Conservation (phyloP, 208 protist species). For the Giardia duodenalis region DNA sequence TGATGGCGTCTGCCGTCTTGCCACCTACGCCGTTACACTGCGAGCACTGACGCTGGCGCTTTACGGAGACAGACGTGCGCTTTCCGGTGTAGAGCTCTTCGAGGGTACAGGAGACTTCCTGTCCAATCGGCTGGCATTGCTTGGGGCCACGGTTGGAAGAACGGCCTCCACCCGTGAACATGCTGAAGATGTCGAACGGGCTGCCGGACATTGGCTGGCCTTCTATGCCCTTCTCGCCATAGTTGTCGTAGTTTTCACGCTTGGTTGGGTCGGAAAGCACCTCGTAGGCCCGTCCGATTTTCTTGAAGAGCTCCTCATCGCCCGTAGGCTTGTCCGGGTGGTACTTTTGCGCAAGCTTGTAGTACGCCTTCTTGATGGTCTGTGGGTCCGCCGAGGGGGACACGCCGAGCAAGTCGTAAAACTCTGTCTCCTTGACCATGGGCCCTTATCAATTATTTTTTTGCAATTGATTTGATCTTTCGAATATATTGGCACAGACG, state of each 20-base stretch:
- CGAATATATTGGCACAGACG: background rate
- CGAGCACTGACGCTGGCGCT: background rate
- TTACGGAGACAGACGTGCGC: background rate
- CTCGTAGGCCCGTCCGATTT: constrained; percentile 66
- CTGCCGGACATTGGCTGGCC: background rate
- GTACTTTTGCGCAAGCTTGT: constrained; percentile 64
- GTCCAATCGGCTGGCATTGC: background rate
- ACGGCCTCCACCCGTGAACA: constrained; percentile 2
- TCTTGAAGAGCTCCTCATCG: constrained; percentile 68
- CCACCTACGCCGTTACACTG: constrained; percentile 1
- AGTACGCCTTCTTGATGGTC: constrained; percentile 72
- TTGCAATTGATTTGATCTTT: background rate
- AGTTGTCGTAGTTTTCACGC: constrained; percentile 33
- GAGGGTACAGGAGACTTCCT: background rate
- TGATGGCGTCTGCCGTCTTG: too few species aligned
- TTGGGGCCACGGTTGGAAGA: background rate
- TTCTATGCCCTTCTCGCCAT: background rate
- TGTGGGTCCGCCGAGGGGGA: background rate
- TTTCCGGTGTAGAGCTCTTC: background rate
- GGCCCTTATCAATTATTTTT: constrained; percentile 19
- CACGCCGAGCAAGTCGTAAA: constrained; percentile 10
- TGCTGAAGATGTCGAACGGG: constrained; percentile 2
- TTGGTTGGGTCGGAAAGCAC: constrained; percentile 53
- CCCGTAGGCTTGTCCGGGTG: constrained; percentile 86
- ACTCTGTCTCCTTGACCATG: constrained; percentile 24